These are phyloP conservation scores for Volvox carteri DNA, from an alignment of 163 green algal species.

Conservation along the genomic window DNA sequence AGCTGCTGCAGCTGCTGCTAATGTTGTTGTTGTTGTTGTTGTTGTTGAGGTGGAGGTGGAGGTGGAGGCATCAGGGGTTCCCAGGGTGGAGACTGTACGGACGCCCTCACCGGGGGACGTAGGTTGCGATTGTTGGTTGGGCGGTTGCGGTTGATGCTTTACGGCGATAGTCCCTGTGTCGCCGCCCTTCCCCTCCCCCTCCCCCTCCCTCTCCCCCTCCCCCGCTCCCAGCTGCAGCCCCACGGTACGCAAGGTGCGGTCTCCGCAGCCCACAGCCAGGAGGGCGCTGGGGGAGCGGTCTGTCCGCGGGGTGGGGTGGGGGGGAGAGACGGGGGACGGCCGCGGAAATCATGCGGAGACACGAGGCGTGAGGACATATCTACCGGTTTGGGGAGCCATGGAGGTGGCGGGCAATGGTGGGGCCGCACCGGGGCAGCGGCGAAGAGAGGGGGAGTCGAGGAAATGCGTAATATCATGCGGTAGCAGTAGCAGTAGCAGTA, in stretches of 20 bases:
- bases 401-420: neutral
- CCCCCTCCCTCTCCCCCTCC: no score
- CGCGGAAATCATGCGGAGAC: neutral
- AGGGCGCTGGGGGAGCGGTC: neutral
- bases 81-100: no score
- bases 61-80: no score
- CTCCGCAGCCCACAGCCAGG: constrained; percentile 58
- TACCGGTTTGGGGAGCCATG: neutral
- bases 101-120: no score
- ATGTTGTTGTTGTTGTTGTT: no score
- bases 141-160: neutral
- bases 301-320: constrained; percentile 4
- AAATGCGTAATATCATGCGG: no score
- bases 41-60: no score
- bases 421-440: no score
- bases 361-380: neutral
- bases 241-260: constrained; percentile 50
- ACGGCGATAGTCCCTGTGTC: no score
- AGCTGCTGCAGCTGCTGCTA: neutral
- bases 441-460: no score
- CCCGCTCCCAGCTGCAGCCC: neutral
- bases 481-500: no score
- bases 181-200: no score
- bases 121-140: neutral
- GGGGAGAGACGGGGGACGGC: neutral